Conservation (phyloP, 164 flowering plant genomes). For the Vitis amurensis region DNA sequence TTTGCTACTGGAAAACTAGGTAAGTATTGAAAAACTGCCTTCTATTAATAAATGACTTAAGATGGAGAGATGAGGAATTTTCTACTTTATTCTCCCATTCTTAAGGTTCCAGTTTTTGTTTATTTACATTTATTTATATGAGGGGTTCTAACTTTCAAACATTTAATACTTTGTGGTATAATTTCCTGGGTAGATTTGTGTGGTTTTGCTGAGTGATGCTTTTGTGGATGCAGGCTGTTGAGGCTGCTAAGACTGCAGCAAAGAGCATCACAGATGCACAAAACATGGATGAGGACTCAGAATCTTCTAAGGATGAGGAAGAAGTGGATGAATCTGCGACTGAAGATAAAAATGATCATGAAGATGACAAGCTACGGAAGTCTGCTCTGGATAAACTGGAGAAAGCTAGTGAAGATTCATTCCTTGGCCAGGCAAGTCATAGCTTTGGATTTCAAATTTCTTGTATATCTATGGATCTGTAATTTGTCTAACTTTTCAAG, state of each 20-base stretch:
- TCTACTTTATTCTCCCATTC: too few species aligned
- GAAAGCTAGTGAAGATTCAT: constrained; percentile 87
- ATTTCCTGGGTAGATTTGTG: neutral
- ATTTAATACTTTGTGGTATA: too few species aligned
- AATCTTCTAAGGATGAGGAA: constrained; percentile 54
- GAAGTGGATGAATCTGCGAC: constrained; percentile 31
- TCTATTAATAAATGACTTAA: too few species aligned
- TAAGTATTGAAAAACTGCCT: too few species aligned
- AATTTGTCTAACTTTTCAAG: neutral
- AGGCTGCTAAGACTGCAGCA: constrained; percentile 77
- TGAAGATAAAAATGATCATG: constrained; percentile 54
- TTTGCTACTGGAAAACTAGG: too few species aligned
- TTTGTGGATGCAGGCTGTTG: constrained; percentile 61
- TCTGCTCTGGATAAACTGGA: constrained; percentile 79
- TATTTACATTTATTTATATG: too few species aligned
- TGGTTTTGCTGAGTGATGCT: constrained; percentile 5
- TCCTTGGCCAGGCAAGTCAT: constrained; percentile 81
- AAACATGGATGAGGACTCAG: constrained; percentile 44
- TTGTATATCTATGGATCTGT: too few species aligned
- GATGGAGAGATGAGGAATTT: too few species aligned
- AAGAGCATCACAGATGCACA: constrained; percentile 68
- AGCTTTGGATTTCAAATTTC: neutral
- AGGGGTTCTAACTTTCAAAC: too few species aligned
- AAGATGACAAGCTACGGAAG: constrained; percentile 49
- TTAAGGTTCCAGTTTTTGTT: too few species aligned